Base-by-base conservation (phyloP, 1,284 basidiomycete species). In the Pseudozyma hubeiensis region DNA sequence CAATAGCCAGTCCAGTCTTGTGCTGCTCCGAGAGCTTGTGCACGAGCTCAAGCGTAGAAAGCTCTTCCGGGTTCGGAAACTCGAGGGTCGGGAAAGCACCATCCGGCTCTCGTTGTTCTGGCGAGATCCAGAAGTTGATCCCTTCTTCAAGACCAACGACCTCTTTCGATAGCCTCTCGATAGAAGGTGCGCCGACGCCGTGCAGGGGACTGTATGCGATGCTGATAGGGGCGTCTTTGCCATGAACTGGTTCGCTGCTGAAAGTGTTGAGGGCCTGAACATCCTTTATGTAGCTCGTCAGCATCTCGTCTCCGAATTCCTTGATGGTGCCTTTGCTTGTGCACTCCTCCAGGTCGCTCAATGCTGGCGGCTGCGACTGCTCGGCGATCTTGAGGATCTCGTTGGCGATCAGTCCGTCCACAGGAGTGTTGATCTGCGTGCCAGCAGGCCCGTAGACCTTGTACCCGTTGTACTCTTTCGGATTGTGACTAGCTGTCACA, bases 391-490 rank as follows among this genome's bases (percentile, higher is more conserved):
- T 55, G 37, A 58, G 56, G 43, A 81, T 81, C 44, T 80, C 69
- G 8, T 57, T 60, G 5, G 79, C 78, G 35, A 81, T 81, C 11
- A 67, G 67, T 0, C 64, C 73, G 35, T 81, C 79, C 10, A 80
- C 56, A n/a, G 79, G 79, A 4, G 69, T 73, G 46, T 81, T 81
- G 75, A 81, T 81, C 60, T 81, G 79, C 0, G 75, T 77, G 1
- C 76, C 79, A 5, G 67, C 77, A 11, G 68, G 68, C 11, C 78
- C 66, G 39, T 80, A 81, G 16, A 81, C 75, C 53, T 79, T 79
- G 75, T 79, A 79, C 10, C 79, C 79, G 46, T 81, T 81, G 65
- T 78, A 80, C 44, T 75, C 75, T 11, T 79, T 79, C 5, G 79
- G 79, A 17, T 81, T 81, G 76, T 81, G 79, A 43, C 60, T 66